These are phyloP conservation scores for Saraca asoca DNA, from an alignment of 331 rosid genomes.

Conservation along the genomic window DNA sequence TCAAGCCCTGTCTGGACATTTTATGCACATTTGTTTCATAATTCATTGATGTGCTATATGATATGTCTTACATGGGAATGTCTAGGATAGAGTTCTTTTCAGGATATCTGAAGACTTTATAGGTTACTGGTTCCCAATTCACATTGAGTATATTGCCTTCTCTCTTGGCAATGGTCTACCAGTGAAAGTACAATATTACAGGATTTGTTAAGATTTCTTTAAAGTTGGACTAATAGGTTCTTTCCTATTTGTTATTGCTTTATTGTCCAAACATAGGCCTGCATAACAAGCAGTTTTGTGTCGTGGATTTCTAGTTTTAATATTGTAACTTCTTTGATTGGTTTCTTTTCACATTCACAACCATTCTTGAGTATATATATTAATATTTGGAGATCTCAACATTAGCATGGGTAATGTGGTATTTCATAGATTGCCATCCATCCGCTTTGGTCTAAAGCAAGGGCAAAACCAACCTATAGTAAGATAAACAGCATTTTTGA, in stretches of 20 bases:
- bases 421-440: neutral
- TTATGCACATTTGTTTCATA: conserved; percentile 3
- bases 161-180: conserved; percentile 11
- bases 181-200: neutral
- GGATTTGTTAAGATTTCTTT: neutral
- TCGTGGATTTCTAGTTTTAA: too few relatives aligned
- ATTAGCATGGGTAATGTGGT: too few relatives aligned
- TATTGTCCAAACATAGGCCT: neutral
- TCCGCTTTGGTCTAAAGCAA: neutral
- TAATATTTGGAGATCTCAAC: neutral
- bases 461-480: neutral
- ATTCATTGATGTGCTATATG: conserved; percentile 16
- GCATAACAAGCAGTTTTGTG: too few relatives aligned
- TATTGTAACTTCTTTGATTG: neutral
- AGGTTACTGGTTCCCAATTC: neutral
- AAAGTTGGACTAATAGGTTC: neutral
- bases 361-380: neutral
- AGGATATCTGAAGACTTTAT: conserved; percentile 10
- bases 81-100: conserved; percentile 1
- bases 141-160: conserved; percentile 23
- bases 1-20: neutral
- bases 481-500: neutral
- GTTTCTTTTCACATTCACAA: neutral
- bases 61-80: neutral
- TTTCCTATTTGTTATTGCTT: too few relatives aligned